These are phyloP conservation scores for Lasiodiplodia gonubiensis DNA, from an alignment of 2,329 filamentous ascomycete genomes.

Conservation along the genomic window DNA sequence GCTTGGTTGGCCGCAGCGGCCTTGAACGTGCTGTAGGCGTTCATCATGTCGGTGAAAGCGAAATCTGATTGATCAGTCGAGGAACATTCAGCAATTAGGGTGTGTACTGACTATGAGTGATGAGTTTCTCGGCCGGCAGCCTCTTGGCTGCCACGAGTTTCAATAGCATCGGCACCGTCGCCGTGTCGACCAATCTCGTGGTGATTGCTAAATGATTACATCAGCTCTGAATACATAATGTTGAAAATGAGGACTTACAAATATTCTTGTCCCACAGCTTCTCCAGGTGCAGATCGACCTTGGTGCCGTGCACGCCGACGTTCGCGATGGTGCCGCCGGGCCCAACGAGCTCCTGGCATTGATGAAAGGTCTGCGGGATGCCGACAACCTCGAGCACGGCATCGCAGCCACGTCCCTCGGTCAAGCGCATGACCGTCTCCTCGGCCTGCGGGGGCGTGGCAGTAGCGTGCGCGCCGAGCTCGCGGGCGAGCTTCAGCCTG, in stretches of 20 bases:
- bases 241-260: slow-evolving; percentile 42
- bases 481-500: slow-evolving; percentile 54
- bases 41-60: slow-evolving; percentile 50
- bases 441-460: slow-evolving; percentile 41
- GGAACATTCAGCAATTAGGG: neutral
- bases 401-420: slow-evolving; percentile 61
- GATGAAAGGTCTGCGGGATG: slow-evolving; percentile 58
- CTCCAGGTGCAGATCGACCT: slow-evolving; percentile 59
- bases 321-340: slow-evolving; percentile 62
- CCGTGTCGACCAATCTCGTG: slow-evolving; percentile 55
- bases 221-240: neutral
- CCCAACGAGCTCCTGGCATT: slow-evolving; percentile 61
- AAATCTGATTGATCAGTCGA: slow-evolving; percentile 36
- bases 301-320: slow-evolving; percentile 63
- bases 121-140: slow-evolving; percentile 50
- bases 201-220: slow-evolving; percentile 47
- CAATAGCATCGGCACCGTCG: slow-evolving; percentile 57
- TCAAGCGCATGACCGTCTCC: slow-evolving; percentile 51
- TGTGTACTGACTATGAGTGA: slow-evolving; percentile 47
- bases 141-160: slow-evolving; percentile 52
- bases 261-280: slow-evolving; percentile 62
- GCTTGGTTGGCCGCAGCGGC: slow-evolving; percentile 51
- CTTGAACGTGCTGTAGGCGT: slow-evolving; percentile 54
- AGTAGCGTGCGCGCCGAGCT: slow-evolving; percentile 56
- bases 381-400: slow-evolving; percentile 65